phyloP scores from a whole-genome alignment of 306 rosid genomes.

The Dryas alaskensis region DNA sequence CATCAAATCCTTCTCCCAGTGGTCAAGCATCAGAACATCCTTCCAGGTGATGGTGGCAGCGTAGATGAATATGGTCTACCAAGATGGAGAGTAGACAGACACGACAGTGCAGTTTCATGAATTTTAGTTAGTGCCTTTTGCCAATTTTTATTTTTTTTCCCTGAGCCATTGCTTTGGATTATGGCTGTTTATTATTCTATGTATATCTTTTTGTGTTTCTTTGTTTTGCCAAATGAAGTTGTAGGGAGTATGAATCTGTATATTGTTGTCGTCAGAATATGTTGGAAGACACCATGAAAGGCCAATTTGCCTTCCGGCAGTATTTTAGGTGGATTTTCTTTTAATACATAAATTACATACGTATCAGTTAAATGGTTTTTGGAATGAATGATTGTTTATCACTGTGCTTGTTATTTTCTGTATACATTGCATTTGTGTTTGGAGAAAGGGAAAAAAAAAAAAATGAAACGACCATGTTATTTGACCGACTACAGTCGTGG shows the following conservation, averaged over 20 bases:
- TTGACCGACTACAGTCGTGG: no score
- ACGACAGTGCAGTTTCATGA: neutral
- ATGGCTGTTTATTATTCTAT: slow-evolving; percentile 6
- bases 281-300: slow-evolving; percentile 30
- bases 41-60: slow-evolving; percentile 28
- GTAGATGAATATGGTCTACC: neutral
- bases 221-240: slow-evolving; percentile 4
- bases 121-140: neutral
- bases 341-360: slow-evolving; percentile 6
- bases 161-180: slow-evolving; percentile 11
- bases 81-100: slow-evolving; percentile 12
- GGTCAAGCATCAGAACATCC: slow-evolving; percentile 43
- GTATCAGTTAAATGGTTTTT: neutral
- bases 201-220: slow-evolving; percentile 15
- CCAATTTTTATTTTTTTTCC: slow-evolving; percentile 6
- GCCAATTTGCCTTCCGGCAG: slow-evolving; percentile 39
- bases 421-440: no score
- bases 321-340: neutral
- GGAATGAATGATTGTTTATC: neutral
- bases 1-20: slow-evolving; percentile 45
- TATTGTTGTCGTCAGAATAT: slow-evolving; percentile 9
- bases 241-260: slow-evolving; percentile 27
- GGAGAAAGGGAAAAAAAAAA: no score
- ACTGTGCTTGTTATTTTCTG: neutral
- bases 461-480: no score